Evolutionary conservation across 257 asterid species (phyloP), one percentile per base, ranked within the genome.

Genomic region (Solanum pennellii): DNA sequence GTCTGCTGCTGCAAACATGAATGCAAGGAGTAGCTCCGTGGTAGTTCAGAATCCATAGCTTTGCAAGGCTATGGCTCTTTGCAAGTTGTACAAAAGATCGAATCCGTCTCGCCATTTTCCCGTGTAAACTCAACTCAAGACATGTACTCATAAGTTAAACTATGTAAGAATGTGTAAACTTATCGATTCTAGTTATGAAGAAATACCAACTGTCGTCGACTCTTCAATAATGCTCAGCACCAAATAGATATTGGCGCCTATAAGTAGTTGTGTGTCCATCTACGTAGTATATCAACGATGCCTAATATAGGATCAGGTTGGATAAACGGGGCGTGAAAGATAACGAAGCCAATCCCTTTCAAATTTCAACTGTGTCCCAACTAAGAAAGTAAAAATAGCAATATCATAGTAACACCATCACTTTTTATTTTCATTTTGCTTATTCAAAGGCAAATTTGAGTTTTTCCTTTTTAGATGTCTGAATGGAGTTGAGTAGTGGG

Each of bases 1-100:
- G 12, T 88, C 79, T 3, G 87, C 89, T 88, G 84, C 89, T 39
- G 65, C 77, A 41, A 21, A 74, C 59, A 88, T 88, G 82, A 83
- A 84, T 74, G 62, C 87, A 29, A 60, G 35, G 45, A 41, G 39
- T 83, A 74, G 79, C 39, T 33, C 21, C 7, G 0, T 3, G 47
- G 45, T 72, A 16, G 29, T 60, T 18, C 65, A 12, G 84, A 68
- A 29, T 15, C 60, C 74, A 18, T 87, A 69, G 65, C 44, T 82
- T 82, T 82, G 31, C 44, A 47, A 29, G 44, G 29, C 33, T 80
- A 16, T 16, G 18, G 85, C 29, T 80, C 27, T 80, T 80, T 27
- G 68, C 16, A 18, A 80, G 41, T 65, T 65, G 72, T 82, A 49
- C 45, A 20, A 29, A 60, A 49, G 68, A 49, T 82, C 7, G 35